Evolutionary conservation across 148 eudicot species (phyloP).

Genomic region (Nepenthes mirabilis): DNA sequence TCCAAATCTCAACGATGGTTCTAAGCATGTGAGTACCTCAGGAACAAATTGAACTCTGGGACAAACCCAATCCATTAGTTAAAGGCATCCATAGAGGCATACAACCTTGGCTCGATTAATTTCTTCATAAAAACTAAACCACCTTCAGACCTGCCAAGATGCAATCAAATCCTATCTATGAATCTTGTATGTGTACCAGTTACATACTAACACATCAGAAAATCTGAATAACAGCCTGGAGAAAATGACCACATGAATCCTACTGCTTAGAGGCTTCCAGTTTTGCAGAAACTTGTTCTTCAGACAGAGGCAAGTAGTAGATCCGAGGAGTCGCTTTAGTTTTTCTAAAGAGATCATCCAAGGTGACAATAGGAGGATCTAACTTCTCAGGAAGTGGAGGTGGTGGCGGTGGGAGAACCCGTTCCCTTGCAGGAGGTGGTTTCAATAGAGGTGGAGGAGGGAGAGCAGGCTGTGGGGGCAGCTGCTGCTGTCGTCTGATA

Average conservation of each 20-base stretch:
- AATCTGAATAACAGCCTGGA: background rate
- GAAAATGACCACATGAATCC: slow-evolving; percentile 7
- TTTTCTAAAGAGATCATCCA: slow-evolving; percentile 89
- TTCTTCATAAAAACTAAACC: background rate
- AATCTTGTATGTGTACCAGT: background rate
- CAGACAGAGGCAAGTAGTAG: slow-evolving; percentile 79
- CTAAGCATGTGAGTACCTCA: background rate
- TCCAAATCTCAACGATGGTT: slow-evolving; percentile 2
- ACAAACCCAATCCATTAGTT: background rate
- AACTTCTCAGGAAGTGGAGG: slow-evolving; percentile 59
- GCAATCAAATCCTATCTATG: background rate
- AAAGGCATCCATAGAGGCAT: background rate
- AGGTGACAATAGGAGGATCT: slow-evolving; percentile 73
- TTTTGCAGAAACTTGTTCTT: slow-evolving; percentile 66
- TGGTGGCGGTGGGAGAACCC: slow-evolving; percentile 33
- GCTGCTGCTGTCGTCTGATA: slow-evolving; percentile 35
- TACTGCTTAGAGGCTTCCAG: slow-evolving; percentile 37
- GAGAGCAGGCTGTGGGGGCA: slow-evolving; percentile 35
- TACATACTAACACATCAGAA: background rate
- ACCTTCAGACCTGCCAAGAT: slow-evolving; percentile 1
- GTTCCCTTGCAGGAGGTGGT: slow-evolving; percentile 43
- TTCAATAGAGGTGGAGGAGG: slow-evolving; percentile 66
- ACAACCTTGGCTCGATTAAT: background rate
- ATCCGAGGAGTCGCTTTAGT: slow-evolving; percentile 82
- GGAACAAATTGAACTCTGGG: background rate